Base-by-base conservation (phyloP, 2,329 filamentous ascomycete species). In the Alternaria metachromatica region DNA sequence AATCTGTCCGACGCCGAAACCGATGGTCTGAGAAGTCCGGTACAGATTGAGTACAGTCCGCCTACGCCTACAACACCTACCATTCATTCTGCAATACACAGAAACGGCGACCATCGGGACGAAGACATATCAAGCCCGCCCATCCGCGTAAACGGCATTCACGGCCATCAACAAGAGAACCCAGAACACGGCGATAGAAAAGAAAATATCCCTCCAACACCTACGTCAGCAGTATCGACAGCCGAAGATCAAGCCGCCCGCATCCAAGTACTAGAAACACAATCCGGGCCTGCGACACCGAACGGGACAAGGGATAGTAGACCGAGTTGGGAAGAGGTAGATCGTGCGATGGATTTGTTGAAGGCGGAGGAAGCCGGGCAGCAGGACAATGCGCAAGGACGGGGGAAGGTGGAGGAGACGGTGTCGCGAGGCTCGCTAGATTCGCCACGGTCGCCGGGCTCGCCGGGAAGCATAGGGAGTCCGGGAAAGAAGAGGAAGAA, bases 251-350 rank as follows among this genome's bases (percentile, higher is more conserved):
- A 76, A 62, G 72, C 73, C 23, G 65, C 70, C 44, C 69, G 76
- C 25, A 63, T 77, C 5, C 66, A 73, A 45, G 76, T 78, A 0
- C 65, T 80, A 8, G 78, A 77, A 54, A 82, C 80, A 9, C 81
- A 82, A 64, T 83, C 81, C 28, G 80, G 81, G 0, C 81, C 82
- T 25, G 79, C 81, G 3, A 83, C 82, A 11, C 82, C 82, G 0
- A 79, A 78, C 23, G 82, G 82, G 0, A 80, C 77, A 13, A 72
- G 81, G 26, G 80, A 82, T 61, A 74, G 68, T 43, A 63, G 75
- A 7, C 76, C 78, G 0, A 77, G 73, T 18, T 80, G 78, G 78
- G 77, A 79, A 43, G 78, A 78, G 58, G 76, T 79, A 7, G 76
- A 79, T 51, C 72, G 74, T 1, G 76, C 77, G 0, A 75, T 79